These are phyloP conservation scores for Trichoderma afroharzianum DNA, from an alignment of 2,329 filamentous ascomycete species.

Conservation along the genomic window DNA sequence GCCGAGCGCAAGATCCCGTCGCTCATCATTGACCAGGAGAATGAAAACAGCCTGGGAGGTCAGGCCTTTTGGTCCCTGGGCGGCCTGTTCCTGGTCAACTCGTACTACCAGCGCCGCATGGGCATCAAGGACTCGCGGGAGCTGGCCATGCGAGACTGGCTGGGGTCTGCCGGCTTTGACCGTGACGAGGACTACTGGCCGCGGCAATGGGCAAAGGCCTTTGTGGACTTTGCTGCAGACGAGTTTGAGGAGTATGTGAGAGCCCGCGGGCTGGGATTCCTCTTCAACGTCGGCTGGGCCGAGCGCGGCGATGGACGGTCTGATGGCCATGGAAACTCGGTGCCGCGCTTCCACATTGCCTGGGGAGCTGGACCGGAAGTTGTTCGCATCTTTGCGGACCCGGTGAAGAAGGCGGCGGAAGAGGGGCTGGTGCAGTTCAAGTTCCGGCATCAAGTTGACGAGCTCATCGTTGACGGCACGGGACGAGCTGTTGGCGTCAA, in stretches of 20 bases:
- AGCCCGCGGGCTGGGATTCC: conserved; percentile 48
- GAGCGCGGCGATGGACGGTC: conserved; percentile 55
- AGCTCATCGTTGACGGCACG: conserved; percentile 49
- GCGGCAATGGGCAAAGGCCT: conserved; percentile 58
- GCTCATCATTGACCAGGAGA: conserved; percentile 57
- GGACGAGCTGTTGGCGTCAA: conserved; percentile 52
- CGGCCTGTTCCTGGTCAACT: conserved; percentile 58
- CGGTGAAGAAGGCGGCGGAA: conserved; percentile 49
- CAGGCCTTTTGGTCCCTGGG: conserved; percentile 64
- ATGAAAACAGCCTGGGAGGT: conserved; percentile 52
- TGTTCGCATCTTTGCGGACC: conserved; percentile 55
- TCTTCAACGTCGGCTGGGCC: conserved; percentile 57
- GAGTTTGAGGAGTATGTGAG: conserved; percentile 58
- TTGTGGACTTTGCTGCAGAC: conserved; percentile 58
- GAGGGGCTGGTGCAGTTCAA: conserved; percentile 53
- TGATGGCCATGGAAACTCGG: conserved; percentile 58
- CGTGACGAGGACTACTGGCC: conserved; percentile 58
- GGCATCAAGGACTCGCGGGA: conserved; percentile 56
- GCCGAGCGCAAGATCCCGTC: conserved; percentile 46
- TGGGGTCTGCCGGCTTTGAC: conserved; percentile 56
- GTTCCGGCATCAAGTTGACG: conserved; percentile 56
- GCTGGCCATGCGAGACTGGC: conserved; percentile 57
- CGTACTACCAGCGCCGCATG: conserved; percentile 51
- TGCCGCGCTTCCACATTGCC: conserved; percentile 59
- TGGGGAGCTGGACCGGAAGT: conserved; percentile 62